phyloP scores from a whole-genome alignment of 176 grass and related monocot genomes.

The Carex parvula region DNA sequence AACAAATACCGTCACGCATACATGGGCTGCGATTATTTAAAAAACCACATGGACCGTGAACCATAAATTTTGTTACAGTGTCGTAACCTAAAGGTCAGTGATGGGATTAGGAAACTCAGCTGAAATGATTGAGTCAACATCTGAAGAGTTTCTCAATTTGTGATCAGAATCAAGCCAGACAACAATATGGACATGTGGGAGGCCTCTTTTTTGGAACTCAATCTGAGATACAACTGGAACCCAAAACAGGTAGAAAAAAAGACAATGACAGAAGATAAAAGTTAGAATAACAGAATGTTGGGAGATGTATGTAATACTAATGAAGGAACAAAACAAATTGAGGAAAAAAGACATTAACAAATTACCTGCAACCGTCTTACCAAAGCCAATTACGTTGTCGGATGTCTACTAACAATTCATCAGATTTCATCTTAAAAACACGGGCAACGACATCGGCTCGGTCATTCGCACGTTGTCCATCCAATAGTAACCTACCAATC shows the following conservation, averaged over 20 bases:
- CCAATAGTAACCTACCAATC: slow-evolving; percentile 5
- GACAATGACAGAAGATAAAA: not conserved
- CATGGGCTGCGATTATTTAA: not conserved
- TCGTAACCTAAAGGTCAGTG: not conserved
- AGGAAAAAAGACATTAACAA: not conserved
- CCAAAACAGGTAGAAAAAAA: not conserved
- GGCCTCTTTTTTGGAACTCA: not conserved
- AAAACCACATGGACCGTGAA: slow-evolving; percentile 12
- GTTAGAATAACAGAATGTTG: not conserved
- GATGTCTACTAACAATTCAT: not conserved
- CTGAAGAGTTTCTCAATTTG: not conserved
- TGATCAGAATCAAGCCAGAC: not conserved
- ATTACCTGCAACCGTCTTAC: not conserved
- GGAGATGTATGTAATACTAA: no score
- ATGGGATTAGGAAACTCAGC: not conserved
- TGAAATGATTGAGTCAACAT: not conserved
- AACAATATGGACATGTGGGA: not conserved
- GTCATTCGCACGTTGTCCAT: slow-evolving; percentile 8
- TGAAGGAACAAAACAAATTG: no score
- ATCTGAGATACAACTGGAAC: slow-evolving; percentile 7
- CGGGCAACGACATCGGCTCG: slow-evolving; percentile 9
- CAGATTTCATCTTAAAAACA: slow-evolving; percentile 19
- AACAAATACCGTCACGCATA: not conserved
- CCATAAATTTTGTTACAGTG: not conserved
- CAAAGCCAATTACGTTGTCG: not conserved